phyloP scores from a whole-genome alignment of 805 yeast species.

The Lipomyces starkeyi region DNA sequence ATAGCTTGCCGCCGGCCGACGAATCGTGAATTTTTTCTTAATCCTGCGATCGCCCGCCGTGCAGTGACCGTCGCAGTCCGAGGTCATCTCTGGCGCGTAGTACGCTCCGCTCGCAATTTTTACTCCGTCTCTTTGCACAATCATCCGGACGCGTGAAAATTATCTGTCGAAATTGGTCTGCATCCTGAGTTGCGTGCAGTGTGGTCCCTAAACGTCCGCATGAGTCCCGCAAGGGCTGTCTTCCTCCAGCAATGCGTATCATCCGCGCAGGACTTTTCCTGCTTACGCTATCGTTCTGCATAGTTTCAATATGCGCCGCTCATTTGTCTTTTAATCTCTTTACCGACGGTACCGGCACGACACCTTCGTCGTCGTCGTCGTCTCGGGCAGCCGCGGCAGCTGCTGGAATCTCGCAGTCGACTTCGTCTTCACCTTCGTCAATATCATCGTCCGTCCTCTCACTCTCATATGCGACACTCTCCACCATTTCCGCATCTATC shows the following conservation, averaged over 20 bases:
- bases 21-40: background rate
- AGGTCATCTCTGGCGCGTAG: background rate
- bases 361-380: background rate
- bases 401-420: conserved; percentile 20
- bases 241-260: conserved; percentile 5
- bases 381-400: conserved; percentile 20
- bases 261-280: conserved; percentile 16
- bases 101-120: background rate
- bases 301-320: conserved; percentile 26
- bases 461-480: conserved; percentile 10
- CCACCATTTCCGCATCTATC: background rate
- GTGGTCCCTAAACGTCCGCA: conserved; percentile 3
- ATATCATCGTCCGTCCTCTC: conserved; percentile 5
- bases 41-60: background rate
- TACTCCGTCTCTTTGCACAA: background rate
- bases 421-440: conserved; percentile 15
- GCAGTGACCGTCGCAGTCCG: background rate
- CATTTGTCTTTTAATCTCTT: conserved; percentile 6
- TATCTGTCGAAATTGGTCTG: background rate
- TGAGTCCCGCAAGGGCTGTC: conserved; percentile 6
- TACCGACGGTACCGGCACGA: conserved; percentile 10
- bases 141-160: background rate
- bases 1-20: background rate
- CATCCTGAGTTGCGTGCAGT: background rate
- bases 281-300: conserved; percentile 23